These are phyloP conservation scores for Reticulascus tulasneorum DNA, from an alignment of 2,329 filamentous ascomycete species.

Conservation along the genomic window DNA sequence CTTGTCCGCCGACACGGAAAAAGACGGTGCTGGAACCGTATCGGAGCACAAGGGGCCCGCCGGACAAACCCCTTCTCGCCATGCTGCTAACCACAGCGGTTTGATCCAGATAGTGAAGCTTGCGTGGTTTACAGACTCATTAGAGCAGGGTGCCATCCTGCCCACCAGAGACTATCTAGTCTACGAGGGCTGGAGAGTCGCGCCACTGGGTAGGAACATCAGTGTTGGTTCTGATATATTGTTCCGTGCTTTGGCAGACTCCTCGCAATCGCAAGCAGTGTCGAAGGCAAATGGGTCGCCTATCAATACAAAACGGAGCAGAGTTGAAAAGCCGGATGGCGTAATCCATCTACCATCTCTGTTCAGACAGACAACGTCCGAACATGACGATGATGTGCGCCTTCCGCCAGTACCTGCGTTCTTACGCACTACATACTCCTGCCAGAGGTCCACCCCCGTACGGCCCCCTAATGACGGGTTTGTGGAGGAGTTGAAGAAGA, in stretches of 20 bases:
- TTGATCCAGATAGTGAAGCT: conserved; percentile 54
- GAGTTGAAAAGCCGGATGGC: no score
- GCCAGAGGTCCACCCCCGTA: conserved; percentile 70
- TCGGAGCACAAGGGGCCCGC: conserved; percentile 9
- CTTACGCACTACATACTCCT: conserved; percentile 61
- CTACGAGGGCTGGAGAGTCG: conserved; percentile 43
- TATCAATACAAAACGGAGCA: not conserved
- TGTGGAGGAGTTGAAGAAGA: conserved; percentile 67
- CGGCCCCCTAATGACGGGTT: conserved; percentile 72
- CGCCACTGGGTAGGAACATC: not conserved
- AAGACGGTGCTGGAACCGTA: not conserved
- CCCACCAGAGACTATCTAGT: conserved; percentile 49
- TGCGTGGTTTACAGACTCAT: conserved; percentile 53
- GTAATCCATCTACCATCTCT: conserved; percentile 36
- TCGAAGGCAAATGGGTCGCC: not conserved
- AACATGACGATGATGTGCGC: conserved; percentile 58
- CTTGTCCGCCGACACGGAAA: conserved; percentile 4
- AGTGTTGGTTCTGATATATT: conserved; percentile 14
- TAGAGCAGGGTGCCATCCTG: conserved; percentile 39
- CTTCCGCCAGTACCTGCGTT: conserved; percentile 60
- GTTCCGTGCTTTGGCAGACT: conserved; percentile 12
- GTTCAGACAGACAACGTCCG: conserved; percentile 69
- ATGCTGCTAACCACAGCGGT: no score
- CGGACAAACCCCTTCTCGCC: conserved; percentile 9
- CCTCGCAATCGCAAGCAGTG: not conserved